phyloP scores from a whole-genome alignment of 2,329 filamentous ascomycete genomes.

The Trichoderma gracile region DNA sequence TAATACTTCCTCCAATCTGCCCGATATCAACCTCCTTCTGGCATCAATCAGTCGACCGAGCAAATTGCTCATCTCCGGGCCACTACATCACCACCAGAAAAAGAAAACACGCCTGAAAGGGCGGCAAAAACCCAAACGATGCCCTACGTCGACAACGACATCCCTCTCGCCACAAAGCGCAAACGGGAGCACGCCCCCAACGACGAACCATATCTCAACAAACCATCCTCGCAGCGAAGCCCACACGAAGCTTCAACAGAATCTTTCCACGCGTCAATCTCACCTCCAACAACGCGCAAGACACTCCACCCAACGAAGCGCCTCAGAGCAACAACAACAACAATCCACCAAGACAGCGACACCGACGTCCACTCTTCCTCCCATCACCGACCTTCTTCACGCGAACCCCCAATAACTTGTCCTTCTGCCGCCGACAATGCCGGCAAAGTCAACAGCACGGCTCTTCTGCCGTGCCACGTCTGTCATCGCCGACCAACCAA shows the following conservation, averaged over 20 bases:
- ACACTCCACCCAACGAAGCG: constrained; percentile 38
- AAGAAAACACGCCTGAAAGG: neutral
- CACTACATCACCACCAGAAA: neutral
- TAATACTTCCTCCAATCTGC: neutral
- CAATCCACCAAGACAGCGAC: constrained; percentile 31
- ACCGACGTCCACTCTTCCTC: constrained; percentile 22
- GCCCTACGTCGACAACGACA: constrained; percentile 41
- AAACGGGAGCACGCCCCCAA: constrained; percentile 37
- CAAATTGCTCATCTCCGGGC: neutral
- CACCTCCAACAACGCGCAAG: constrained; percentile 32
- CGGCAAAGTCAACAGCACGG: neutral
- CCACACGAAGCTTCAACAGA: constrained; percentile 29
- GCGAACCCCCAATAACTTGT: constrained; percentile 24
- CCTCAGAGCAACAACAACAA: constrained; percentile 30
- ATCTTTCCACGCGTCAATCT: constrained; percentile 16
- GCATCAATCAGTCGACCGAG: neutral
- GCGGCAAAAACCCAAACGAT: constrained; percentile 30
- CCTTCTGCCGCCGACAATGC: too few species aligned
- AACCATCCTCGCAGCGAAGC: neutral
- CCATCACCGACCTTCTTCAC: constrained; percentile 35
- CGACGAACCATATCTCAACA: constrained; percentile 32
- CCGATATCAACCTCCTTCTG: neutral
- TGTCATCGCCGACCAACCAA: constrained; percentile 66
- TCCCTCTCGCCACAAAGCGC: constrained; percentile 38
- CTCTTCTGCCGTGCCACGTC: constrained; percentile 62